Evolutionary conservation across 139 green algal genomes (phyloP).

Genomic region (Astrephomene gubernaculifera): DNA sequence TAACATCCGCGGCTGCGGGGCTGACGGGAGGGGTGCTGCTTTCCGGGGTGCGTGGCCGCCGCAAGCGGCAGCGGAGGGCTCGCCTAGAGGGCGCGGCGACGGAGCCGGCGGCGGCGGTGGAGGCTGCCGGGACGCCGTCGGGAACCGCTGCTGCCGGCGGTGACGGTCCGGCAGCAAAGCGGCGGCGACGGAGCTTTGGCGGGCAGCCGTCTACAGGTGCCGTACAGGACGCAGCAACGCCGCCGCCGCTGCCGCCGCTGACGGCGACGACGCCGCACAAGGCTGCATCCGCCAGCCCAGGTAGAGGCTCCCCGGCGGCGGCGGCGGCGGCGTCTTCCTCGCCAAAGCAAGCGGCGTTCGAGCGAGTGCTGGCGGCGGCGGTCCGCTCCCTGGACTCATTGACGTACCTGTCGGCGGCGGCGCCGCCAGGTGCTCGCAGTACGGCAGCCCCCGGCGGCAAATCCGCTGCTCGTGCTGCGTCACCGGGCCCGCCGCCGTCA

Average conservation of each 20-base stretch:
- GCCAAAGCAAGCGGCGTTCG: background rate
- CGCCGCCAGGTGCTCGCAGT: background rate
- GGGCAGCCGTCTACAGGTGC: background rate
- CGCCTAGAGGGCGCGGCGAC: background rate
- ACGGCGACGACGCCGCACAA: background rate
- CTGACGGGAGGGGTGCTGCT: background rate
- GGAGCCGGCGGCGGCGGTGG: background rate
- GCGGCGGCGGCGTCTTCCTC: background rate
- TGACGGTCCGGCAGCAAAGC: background rate
- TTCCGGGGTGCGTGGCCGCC: too few relatives aligned
- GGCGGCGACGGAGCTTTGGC: background rate
- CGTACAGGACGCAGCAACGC: background rate
- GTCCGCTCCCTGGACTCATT: constrained; percentile 18
- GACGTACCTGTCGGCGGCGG: background rate
- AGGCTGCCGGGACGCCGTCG: background rate
- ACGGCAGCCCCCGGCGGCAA: background rate
- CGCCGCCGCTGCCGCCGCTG: background rate
- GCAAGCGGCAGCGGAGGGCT: background rate
- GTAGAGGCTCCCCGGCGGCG: background rate
- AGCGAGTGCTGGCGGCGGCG: constrained; percentile 15
- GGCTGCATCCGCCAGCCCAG: background rate
- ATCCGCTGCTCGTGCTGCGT: background rate
- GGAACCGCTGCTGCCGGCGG: too few relatives aligned
- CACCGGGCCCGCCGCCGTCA: background rate
- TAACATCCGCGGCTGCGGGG: background rate